phyloP scores from a whole-genome alignment of 495 filamentous ascomycete genomes.

The Penicillium herquei region DNA sequence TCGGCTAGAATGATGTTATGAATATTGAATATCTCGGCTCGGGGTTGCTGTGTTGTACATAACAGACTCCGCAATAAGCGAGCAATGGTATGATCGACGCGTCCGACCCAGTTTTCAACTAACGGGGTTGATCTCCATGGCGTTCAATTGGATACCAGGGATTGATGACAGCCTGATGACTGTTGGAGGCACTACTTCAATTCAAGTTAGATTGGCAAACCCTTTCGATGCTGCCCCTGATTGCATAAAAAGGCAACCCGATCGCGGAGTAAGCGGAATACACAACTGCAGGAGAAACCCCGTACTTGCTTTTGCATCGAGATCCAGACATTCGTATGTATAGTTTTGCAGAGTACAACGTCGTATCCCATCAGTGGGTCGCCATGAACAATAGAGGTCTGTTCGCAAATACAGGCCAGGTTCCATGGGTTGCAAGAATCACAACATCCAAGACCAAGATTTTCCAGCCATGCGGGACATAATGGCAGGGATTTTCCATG shows the following conservation, averaged over 20 bases:
- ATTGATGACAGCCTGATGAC: too few relatives aligned
- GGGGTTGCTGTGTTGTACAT: not conserved
- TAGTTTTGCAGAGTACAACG: not conserved
- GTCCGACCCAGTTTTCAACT: too few relatives aligned
- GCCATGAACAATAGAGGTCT: not conserved
- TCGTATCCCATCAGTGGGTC: conserved; percentile 10
- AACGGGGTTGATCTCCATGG: too few relatives aligned
- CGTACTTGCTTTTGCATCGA: not conserved
- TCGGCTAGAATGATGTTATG: not conserved
- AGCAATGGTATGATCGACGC: too few relatives aligned
- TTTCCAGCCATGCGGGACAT: not conserved
- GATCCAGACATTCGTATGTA: not conserved
- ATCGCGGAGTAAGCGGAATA: not conserved
- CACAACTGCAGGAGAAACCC: not conserved
- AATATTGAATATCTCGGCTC: not conserved
- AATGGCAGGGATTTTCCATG: not conserved
- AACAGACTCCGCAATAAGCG: too few relatives aligned
- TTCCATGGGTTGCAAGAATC: not conserved
- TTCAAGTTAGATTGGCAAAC: too few relatives aligned
- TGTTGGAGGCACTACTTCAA: too few relatives aligned
- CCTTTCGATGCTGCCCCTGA: too few relatives aligned
- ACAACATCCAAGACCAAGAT: not conserved
- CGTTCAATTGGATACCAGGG: too few relatives aligned
- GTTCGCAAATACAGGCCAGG: not conserved
- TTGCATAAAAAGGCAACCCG: not conserved